Base-by-base conservation (phyloP, 176 grass and related monocot species). In the Oryza meyeriana region DNA sequence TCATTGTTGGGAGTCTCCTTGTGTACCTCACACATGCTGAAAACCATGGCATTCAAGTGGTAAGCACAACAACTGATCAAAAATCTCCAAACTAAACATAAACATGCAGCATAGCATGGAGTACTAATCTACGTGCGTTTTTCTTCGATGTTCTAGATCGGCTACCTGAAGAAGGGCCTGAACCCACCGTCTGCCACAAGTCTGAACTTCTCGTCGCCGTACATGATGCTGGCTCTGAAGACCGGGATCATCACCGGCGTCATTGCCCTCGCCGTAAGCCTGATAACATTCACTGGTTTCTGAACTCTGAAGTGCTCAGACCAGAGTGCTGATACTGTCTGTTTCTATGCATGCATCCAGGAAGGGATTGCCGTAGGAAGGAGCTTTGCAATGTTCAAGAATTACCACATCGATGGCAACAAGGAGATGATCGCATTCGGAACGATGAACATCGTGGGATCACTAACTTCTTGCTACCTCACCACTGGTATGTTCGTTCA, bases 401-500 rank as follows among this genome's bases (percentile, higher is more conserved):
- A 95, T 73, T 98, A 98, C 85, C 87, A 98, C 71, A 95, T 98
- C 17, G 95, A 98, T 26, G 95, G 95, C 41, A 98, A 98, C 90
- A 98, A 98, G 86, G 95, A 98, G 79, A 98, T 98, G 95, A 93
- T 95, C 24, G 95, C 95, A 20, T 71, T 98, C 8, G 95, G 95
- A 12, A 86, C 85, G 6, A 98, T 98, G 95, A 98, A 98, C 82
- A 90, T 98, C 5, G 72, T 86, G 18, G 95, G 95, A 27, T 98
- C 95, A 8, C 81, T 95, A 26, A 95, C 95, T 20, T 98, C 95
- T 16, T 98, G 95, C 90, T 98, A 98, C 77, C 82, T 98, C 18
- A 98, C 95, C 39, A 98, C 93, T 14, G 94, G 92, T 55, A n/a
- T 55, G 50, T 85, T 82, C 12, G 61, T 42, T 59, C 65, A 14